Evolutionary conservation across 2,329 filamentous ascomycete genomes (phyloP).

Genomic region (Fusarium oxysporum): DNA sequence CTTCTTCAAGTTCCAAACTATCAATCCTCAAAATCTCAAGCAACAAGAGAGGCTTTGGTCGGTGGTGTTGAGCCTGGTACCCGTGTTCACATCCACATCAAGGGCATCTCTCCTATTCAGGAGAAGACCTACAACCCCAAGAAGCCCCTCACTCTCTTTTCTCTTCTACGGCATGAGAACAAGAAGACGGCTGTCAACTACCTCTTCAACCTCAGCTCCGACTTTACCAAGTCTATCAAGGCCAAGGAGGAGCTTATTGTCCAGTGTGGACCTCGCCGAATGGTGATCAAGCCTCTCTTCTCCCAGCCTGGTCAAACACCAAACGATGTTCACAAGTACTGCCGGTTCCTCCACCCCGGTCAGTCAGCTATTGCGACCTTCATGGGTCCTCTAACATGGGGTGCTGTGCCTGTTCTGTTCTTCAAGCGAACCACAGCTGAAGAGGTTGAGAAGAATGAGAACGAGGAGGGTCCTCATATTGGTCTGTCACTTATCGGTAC

Average conservation of each 20-base stretch:
- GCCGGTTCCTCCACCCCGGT: conserved; percentile 90
- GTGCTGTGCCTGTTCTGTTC: conserved; percentile 88
- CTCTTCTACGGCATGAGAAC: conserved; percentile 91
- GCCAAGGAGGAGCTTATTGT: conserved; percentile 93
- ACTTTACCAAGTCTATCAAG: conserved; percentile 80
- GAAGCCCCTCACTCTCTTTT: conserved; percentile 79
- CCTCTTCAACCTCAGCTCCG: conserved; percentile 85
- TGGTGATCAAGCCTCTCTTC: conserved; percentile 90
- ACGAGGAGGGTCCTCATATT: conserved; percentile 57
- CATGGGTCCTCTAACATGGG: conserved; percentile 92
- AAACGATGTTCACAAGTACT: conserved; percentile 98
- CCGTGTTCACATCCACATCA: conserved; percentile 82
- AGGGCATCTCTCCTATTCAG: conserved; percentile 58
- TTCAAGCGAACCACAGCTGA: conserved; percentile 73
- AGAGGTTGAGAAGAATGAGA: conserved; percentile 55
- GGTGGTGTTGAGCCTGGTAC: conserved; percentile 88
- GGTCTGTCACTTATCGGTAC: conserved; percentile 82
- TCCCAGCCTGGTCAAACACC: conserved; percentile 90
- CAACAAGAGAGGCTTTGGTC: conserved; percentile 84
- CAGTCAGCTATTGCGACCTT: conserved; percentile 90
- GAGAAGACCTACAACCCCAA: conserved; percentile 61
- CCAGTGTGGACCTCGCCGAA: conserved; percentile 88
- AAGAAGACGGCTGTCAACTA: conserved; percentile 93
- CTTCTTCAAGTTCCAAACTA: conserved; percentile 92
- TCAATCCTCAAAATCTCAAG: conserved; percentile 81